Base-by-base conservation (phyloP, 2,329 filamentous ascomycete species). In the Mariannaea elegans region DNA sequence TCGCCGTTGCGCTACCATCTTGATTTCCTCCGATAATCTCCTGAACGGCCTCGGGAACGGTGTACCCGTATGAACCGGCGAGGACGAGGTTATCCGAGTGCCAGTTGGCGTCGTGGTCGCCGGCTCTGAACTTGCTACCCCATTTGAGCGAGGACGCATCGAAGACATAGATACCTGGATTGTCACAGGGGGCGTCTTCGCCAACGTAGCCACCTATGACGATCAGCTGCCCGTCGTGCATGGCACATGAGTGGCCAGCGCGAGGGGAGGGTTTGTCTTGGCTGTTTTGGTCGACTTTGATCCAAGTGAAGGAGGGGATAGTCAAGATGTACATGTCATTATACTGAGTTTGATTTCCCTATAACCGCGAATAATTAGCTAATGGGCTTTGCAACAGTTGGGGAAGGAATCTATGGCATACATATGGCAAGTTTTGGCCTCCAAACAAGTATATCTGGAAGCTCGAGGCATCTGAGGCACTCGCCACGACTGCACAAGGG, bases 391-490 rank as follows among this genome's bases (percentile, higher is more conserved):
- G 8, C 3, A 8, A 44, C 24, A 5, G 6, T 27, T 27, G 24
- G 19, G 27, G 41, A 27, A 27, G 27, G 19, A 19, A 13, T n/a
- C n/a, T 21, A 18, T 13, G 8, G 29, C 78, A 68, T 66, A 80
- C 87, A 59, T 81, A 84, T 1, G 90, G 90, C 23, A 93, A 79
- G 64, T 91, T 90, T 71, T 93, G 91, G 0, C 91, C 91, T 12
- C 90, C 91, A 70, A 90, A 93, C 77, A 93, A 84, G 76, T 93
- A 92, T 42, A 94, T 83, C 70, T 93, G 90, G 71, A 92, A 91
- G 24, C 87, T 90, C 16, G 87, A 90, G 8, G 90, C 90, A 69
- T 92, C 90, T 7, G 89, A 84, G 0, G 86, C 80, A 80, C 86
- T 88, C 2, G 84, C 83, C 13, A 81, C 84, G 47, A 85, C 87